phyloP scores from a whole-genome alignment of 1,139 yeast species.

The Wickerhamomyces sp. region DNA sequence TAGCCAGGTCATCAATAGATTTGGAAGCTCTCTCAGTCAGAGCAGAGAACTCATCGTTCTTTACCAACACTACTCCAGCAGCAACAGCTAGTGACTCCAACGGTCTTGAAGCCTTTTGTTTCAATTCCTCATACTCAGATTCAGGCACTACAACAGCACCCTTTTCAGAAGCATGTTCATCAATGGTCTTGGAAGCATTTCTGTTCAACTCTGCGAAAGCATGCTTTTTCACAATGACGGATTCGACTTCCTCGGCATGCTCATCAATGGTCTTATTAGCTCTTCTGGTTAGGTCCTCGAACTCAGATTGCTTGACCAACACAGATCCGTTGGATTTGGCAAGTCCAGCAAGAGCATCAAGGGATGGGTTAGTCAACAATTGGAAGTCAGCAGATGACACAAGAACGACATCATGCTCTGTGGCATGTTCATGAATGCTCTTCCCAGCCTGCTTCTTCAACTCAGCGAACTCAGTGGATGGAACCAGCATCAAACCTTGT shows the following conservation, averaged over 20 bases:
- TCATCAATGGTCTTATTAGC: background rate
- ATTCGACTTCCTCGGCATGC: no score
- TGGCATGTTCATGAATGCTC: background rate
- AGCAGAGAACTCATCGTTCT: background rate
- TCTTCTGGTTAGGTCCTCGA: background rate
- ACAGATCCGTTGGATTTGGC: background rate
- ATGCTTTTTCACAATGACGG: no score
- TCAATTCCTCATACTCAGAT: conserved; percentile 25
- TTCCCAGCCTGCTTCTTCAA: background rate
- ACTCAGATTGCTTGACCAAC: background rate
- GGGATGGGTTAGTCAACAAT: background rate
- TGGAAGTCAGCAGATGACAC: background rate
- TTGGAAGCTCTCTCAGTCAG: conserved; percentile 16
- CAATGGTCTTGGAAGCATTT: conserved; percentile 28
- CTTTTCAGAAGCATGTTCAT: conserved; percentile 27
- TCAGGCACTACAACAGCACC: conserved; percentile 27
- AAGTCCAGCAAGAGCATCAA: background rate
- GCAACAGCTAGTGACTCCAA: conserved; percentile 2
- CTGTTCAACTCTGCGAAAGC: no score
- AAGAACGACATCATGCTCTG: background rate
- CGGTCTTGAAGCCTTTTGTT: conserved; percentile 22
- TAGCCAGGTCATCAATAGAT: conserved; percentile 16
- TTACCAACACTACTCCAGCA: background rate
- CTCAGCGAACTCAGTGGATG: conserved; percentile 6
- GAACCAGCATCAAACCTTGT: conserved; percentile 8